These are phyloP conservation scores for Balamuthia mandrillaris DNA, from an alignment of 208 protist species.

Conservation along the genomic window DNA sequence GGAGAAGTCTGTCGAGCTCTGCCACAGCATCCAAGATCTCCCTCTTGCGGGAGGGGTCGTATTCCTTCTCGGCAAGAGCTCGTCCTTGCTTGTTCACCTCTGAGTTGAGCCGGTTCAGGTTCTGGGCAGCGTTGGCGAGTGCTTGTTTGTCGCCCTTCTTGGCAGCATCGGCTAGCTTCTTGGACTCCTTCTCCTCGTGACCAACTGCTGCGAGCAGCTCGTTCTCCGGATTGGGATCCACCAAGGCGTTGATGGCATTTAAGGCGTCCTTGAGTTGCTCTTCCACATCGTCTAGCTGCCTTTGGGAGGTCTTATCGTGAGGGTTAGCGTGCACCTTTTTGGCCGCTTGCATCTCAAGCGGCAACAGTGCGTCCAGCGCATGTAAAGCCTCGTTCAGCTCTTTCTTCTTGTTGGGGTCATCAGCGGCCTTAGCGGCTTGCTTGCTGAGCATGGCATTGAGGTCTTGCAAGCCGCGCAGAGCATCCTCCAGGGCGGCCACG, in stretches of 20 bases:
- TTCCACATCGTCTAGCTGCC: too few relatives aligned
- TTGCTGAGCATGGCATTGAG: too few relatives aligned
- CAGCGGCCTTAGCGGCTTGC: background rate
- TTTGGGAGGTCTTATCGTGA: background rate
- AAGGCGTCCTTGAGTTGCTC: background rate
- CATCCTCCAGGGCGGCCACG: background rate
- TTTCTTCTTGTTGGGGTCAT: background rate
- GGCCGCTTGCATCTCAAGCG: background rate
- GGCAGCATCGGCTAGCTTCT: background rate
- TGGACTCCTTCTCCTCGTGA: background rate
- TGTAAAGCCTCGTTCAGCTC: background rate
- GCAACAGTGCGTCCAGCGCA: background rate
- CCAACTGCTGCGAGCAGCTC: background rate
- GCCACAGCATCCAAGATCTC: background rate
- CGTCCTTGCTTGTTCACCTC: conserved; percentile 18
- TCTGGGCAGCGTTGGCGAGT: background rate
- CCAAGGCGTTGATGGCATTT: background rate
- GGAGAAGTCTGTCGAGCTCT: conserved; percentile 19
- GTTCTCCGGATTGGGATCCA: background rate
- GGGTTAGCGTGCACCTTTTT: background rate
- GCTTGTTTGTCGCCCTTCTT: background rate
- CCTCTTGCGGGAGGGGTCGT: background rate
- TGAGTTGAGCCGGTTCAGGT: background rate
- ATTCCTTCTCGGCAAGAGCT: background rate
- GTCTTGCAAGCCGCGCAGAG: too few relatives aligned